Base-by-base conservation (phyloP, 2,329 filamentous ascomycete genomes). In the Canariomyces notabilis region DNA sequence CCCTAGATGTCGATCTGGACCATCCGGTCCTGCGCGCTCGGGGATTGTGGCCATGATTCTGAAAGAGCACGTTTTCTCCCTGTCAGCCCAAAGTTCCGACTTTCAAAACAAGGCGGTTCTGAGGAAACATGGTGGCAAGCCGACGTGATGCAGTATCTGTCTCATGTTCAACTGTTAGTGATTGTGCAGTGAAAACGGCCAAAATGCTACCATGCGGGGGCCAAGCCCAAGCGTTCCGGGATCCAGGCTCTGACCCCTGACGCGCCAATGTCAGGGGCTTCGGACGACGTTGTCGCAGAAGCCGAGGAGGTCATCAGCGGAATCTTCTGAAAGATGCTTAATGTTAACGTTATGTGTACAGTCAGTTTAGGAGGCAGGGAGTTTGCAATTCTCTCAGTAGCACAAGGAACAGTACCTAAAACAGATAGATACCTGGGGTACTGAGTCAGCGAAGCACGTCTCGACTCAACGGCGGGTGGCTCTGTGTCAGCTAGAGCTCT, bases 151-250 rank as follows among this genome's bases (percentile, higher is more conserved):
- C 45, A 44, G 29, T 41, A 46, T 35, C 23, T 38, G 51, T 53
- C 40, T 53, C 51, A 49, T 40, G 37, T 29, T 20, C 39, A 29
- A 34, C 29, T 53, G 45, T 47, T 53, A 51, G 43, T 26, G 46
- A 5, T 3, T 8, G n/a, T 11, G 14, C 12, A n/a, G 31, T 9
- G 23, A 33, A 15, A 16, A 20, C 16, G 3, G 6, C 6, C 19
- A 4, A 1, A 7, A 11, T 35, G 29, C 42, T 52, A 52, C n/a
- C 50, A 37, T 12, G 32, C 23, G 37, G 44, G 36, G 38, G 16
- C 9, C 4, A 18, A 32, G 26, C 23, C 16, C 26, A 42, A 44
- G 42, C 33, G n/a, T 29, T 16, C 15, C 40, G 8, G 37, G 14
- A 21, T 12, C 14, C 38, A 31, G 5, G 15, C 16, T 15, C 5